Conservation (phyloP, 208 protist species). For the Blechomonas ayalai region DNA sequence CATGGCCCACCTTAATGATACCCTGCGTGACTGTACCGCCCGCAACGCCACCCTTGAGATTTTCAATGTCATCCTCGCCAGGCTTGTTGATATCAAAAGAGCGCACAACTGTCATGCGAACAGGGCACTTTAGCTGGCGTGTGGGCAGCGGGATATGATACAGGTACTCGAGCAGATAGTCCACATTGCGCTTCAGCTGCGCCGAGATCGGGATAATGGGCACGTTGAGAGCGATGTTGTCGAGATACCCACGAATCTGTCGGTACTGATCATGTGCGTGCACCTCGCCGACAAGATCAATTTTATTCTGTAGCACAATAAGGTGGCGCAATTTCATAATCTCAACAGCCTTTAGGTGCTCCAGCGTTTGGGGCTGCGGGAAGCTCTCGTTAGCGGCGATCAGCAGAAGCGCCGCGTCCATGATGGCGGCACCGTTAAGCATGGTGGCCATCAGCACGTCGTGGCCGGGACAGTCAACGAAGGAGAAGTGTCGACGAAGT, state of each 20-base stretch:
- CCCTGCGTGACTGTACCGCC: constrained; percentile 98
- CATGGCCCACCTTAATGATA: constrained; percentile 95
- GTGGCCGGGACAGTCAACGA: constrained; percentile 99
- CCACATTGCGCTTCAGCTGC: constrained; percentile 98
- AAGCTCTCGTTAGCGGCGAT: constrained; percentile 99
- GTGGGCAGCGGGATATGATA: constrained; percentile 96
- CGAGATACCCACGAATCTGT: constrained; percentile 89
- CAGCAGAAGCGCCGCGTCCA: constrained; percentile 99
- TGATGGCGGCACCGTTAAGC: constrained; percentile 99
- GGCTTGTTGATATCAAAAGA: constrained; percentile 99
- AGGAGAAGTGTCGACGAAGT: constrained; percentile 95
- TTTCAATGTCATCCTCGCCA: constrained; percentile 91
- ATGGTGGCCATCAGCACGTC: constrained; percentile 99
- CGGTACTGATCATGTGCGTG: constrained; percentile 94
- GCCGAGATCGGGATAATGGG: constrained; percentile 99
- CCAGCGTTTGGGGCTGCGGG: constrained; percentile 93
- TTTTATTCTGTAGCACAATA: constrained; percentile 99
- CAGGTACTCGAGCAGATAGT: constrained; percentile 98
- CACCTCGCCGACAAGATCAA: constrained; percentile 98
- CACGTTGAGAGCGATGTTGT: constrained; percentile 88
- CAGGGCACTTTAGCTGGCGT: constrained; percentile 91
- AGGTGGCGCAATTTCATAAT: constrained; percentile 99
- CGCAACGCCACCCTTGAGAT: constrained; percentile 97
- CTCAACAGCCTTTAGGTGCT: constrained; percentile 98
- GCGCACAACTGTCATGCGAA: constrained; percentile 98